phyloP scores from a whole-genome alignment of 768 basidiomycete genomes.

The Leccinellum albellum region DNA sequence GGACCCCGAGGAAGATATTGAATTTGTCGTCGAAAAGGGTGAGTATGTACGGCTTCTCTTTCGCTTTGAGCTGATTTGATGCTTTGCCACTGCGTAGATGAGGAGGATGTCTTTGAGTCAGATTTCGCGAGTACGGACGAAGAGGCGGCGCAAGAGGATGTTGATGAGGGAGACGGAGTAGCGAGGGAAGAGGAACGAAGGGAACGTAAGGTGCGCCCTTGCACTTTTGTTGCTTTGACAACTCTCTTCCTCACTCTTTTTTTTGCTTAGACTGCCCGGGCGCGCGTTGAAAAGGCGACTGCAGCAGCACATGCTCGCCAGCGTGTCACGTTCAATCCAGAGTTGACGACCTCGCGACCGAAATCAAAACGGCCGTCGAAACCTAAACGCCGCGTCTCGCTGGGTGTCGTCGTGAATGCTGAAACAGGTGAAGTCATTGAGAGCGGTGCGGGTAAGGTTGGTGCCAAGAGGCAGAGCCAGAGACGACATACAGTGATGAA shows the following conservation, averaged over 20 bases:
- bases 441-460: conserved; percentile 15
- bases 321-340: conserved; percentile 64
- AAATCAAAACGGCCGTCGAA: conserved; percentile 25
- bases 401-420: conserved; percentile 53
- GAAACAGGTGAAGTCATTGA: conserved; percentile 59
- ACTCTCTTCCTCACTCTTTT: no score
- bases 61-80: neutral
- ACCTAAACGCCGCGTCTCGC: conserved; percentile 47
- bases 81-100: conserved; percentile 44
- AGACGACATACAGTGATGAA: conserved; percentile 69
- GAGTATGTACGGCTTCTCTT: neutral
- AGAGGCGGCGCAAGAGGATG: conserved; percentile 47
- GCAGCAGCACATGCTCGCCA: conserved; percentile 66
- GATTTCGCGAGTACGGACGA: conserved; percentile 88
- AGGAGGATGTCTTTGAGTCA: conserved; percentile 77
- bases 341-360: conserved; percentile 31
- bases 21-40: conserved; percentile 70
- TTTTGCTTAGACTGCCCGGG: conserved; percentile 46
- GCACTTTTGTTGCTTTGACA: neutral
- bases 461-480: conserved; percentile 51
- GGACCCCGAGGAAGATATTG: conserved; percentile 69
- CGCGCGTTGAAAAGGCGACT: conserved; percentile 57
- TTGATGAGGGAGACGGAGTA: conserved; percentile 54
- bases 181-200: conserved; percentile 58
- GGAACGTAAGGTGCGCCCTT: conserved; percentile 22